Conservation (phyloP, 768 basidiomycete genomes). For the Gymnopilus junonius region DNA sequence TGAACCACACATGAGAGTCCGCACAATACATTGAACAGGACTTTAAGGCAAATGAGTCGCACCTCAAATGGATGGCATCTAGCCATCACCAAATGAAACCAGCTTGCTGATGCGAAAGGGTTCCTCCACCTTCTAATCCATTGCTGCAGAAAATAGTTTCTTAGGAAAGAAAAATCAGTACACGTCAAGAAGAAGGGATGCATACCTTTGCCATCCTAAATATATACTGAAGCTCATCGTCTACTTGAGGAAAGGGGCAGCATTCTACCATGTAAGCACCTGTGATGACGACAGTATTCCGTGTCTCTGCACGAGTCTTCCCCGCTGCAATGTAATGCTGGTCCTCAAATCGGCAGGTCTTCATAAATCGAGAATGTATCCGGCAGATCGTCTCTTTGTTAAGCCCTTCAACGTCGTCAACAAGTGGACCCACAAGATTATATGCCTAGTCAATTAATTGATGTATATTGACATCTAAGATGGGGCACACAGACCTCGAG, state of each 20-base stretch:
- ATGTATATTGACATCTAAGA: neutral
- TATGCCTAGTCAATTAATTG: slow-evolving; percentile 19
- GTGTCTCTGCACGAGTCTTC: slow-evolving; percentile 28
- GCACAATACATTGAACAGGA: neutral
- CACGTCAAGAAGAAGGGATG: neutral
- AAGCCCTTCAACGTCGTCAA: slow-evolving; percentile 10
- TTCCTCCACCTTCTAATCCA: slow-evolving; percentile 30
- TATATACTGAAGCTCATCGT: slow-evolving; percentile 33
- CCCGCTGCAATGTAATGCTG: slow-evolving; percentile 26
- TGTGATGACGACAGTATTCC: slow-evolving; percentile 28
- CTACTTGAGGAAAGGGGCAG: slow-evolving; percentile 33
- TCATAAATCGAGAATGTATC: slow-evolving; percentile 33
- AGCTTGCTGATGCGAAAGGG: slow-evolving; percentile 35
- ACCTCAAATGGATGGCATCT: slow-evolving; percentile 37
- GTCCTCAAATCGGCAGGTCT: slow-evolving; percentile 26
- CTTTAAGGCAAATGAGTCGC: neutral
- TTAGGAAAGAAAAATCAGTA: neutral
- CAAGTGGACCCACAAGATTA: slow-evolving; percentile 19
- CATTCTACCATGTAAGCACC: slow-evolving; percentile 29
- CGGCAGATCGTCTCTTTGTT: slow-evolving; percentile 23
- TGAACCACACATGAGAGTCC: neutral
- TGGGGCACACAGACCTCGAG: slow-evolving; percentile 24
- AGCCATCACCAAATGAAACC: slow-evolving; percentile 32
- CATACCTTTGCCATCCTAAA: slow-evolving; percentile 32
- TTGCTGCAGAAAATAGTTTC: slow-evolving; percentile 19